Percentiles rank a stretch among this genome's conserved stretches.
These are phyloP conservation scores for Stevia rebaudiana DNA, from an alignment of 140 eudicot species.

Conservation along the genomic window DNA sequence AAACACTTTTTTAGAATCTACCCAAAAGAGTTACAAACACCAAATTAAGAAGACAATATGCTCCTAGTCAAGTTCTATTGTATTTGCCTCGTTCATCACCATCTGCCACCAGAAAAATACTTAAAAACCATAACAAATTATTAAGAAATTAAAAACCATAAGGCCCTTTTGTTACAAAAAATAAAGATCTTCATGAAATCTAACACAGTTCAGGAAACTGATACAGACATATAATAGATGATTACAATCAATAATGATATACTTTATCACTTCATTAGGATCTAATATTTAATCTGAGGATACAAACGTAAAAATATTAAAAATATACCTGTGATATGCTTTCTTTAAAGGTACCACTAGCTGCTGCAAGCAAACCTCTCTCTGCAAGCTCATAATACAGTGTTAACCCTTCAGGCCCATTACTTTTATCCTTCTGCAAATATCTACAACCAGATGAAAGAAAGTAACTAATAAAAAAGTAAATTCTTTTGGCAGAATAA, in stretches of 20 bases:
- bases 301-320: neutral
- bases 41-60: neutral
- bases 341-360: slow-evolving; percentile 48
- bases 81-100: slow-evolving; percentile 45
- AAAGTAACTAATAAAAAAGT: slow-evolving; percentile 11
- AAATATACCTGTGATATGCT: slow-evolving; percentile 53
- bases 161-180: too few species aligned
- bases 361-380: slow-evolving; percentile 62
- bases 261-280: too few species aligned
- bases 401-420: slow-evolving; percentile 85
- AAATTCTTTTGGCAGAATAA: neutral
- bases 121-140: neutral
- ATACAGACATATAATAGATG: neutral
- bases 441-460: slow-evolving; percentile 41
- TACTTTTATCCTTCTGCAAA: slow-evolving; percentile 78
- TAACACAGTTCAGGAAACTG: neutral
- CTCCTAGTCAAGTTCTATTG: slow-evolving; percentile 43
- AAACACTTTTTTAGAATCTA: neutral
- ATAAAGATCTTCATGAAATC: neutral
- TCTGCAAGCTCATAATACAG: slow-evolving; percentile 84
- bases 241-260: neutral
- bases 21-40: slow-evolving; percentile 16
- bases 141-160: neutral
- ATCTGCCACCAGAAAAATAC: slow-evolving; percentile 42
- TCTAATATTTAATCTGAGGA: neutral